Percentiles rank a stretch among this genome's conserved stretches.
Evolutionary conservation across 306 rosid genomes (phyloP).

Genomic region (Quercus glauca): DNA sequence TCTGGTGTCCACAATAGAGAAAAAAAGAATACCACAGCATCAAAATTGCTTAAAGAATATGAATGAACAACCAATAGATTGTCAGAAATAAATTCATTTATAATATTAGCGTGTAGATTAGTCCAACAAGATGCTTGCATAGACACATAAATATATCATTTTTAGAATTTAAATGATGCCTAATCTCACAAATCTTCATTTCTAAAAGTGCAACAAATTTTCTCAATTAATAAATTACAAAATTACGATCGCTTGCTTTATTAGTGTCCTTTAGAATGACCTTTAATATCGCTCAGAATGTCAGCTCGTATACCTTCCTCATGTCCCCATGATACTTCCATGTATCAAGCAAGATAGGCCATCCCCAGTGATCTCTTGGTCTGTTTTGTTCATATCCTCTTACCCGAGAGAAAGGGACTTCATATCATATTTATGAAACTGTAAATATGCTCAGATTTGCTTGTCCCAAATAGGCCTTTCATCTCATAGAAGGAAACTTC

Average conservation of each 20-base stretch:
- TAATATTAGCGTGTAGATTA: neutral
- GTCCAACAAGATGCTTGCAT: neutral
- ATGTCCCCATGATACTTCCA: neutral
- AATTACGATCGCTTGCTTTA: neutral
- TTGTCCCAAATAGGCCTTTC: neutral
- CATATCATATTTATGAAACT: neutral
- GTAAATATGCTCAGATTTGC: neutral
- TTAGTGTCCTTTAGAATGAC: neutral
- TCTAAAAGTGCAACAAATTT: neutral
- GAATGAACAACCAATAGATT: neutral
- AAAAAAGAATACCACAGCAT: neutral
- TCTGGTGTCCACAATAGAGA: no score
- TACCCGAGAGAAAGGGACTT: neutral
- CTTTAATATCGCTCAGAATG: neutral
- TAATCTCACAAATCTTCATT: neutral
- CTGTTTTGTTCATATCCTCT: neutral
- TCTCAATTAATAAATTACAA: neutral
- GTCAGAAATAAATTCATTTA: neutral
- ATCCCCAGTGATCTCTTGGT: neutral
- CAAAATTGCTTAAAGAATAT: neutral
- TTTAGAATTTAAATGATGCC: neutral
- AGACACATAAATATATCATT: neutral
- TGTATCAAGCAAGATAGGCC: neutral
- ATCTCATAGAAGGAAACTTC: neutral
- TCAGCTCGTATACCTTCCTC: neutral